Base-by-base conservation (phyloP, 176 grass and related monocot genomes). In the Oryza coarctata region DNA sequence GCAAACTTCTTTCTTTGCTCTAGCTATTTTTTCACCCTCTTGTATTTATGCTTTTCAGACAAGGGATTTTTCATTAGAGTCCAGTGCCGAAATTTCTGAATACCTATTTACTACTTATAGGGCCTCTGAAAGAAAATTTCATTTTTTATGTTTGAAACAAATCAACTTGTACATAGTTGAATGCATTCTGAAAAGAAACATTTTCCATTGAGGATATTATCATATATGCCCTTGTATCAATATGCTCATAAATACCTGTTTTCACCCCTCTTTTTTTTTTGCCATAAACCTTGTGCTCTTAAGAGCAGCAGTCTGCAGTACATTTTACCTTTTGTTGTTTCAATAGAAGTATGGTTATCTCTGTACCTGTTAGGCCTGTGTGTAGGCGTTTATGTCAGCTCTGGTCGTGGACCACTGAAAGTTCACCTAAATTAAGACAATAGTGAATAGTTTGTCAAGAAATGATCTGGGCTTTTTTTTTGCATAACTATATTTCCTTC, bases 371-470 rank as follows among this genome's bases (percentile, higher is more conserved):
- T 44, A 5, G 35, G 52, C 47, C 12, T 50, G 14, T 43, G 23
- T 55, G 12, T 20, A 23, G 9, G 73, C 47, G 68, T 80, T 68
- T 67, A 79, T 18, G 25, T 39, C 26, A 49, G 18, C 23, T 88
- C 81, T 75, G 6, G 29, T 75, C 62, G 47, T 74, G 61, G 69
- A 80, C 62, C 68, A 80, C 28, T 69, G 35, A 75, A 41, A 73
- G 49, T 27, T 34, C 18, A 20, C 58, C 20, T 43, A 57, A 25
- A 82, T 43, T 70, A 76, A 28, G 44, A 11, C 44, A 52, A 2
- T 61, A 58, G 13, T 45, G 34, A 64, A 12, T 68, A 66, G 13
- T 67, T 40, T 45, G 38, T 57, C 3, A 31, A 70, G 38, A 18
- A n/a, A 88, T 28, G 13, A 20, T 18, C 3, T 8, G 23, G 61